phyloP scores from a whole-genome alignment of 2,329 filamentous ascomycete species.

The Ceratocystis eucalypticola region DNA sequence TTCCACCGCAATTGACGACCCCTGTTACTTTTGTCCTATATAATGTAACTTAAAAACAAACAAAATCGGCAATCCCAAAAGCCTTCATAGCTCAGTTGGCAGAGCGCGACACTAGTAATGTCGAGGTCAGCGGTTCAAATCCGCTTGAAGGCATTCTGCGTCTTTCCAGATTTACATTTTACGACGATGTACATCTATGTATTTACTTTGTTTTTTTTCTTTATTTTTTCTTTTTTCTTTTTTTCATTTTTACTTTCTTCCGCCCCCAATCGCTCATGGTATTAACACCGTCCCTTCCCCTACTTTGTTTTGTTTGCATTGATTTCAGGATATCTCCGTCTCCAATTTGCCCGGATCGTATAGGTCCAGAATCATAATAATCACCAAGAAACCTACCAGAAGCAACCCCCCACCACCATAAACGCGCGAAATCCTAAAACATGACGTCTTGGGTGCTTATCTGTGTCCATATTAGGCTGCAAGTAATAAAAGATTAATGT shows the following conservation, averaged over 20 bases:
- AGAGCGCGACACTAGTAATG: constrained; percentile 20
- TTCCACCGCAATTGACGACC: no score
- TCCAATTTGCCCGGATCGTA: no score
- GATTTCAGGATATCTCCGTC: no score
- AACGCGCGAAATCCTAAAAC: not conserved
- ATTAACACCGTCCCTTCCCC: no score
- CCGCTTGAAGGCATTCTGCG: constrained; percentile 17
- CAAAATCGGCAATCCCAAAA: not conserved
- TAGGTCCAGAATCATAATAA: no score
- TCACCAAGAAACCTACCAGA: not conserved
- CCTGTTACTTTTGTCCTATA: not conserved
- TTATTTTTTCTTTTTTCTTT: no score
- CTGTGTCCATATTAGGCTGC: not conserved
- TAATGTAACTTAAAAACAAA: not conserved
- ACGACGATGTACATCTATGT: not conserved
- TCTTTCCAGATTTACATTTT: no score
- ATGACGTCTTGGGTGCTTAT: not conserved
- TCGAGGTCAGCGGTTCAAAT: constrained; percentile 20
- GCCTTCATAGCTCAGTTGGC: constrained; percentile 20
- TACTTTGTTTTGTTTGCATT: no score
- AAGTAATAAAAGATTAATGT: constrained; percentile 4
- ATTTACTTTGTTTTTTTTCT: not conserved
- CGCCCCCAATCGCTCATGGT: no score
- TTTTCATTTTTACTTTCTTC: not conserved
- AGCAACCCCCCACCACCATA: not conserved